phyloP scores from a whole-genome alignment of 1,284 basidiomycete genomes.

The Melampsora occidentalis region DNA sequence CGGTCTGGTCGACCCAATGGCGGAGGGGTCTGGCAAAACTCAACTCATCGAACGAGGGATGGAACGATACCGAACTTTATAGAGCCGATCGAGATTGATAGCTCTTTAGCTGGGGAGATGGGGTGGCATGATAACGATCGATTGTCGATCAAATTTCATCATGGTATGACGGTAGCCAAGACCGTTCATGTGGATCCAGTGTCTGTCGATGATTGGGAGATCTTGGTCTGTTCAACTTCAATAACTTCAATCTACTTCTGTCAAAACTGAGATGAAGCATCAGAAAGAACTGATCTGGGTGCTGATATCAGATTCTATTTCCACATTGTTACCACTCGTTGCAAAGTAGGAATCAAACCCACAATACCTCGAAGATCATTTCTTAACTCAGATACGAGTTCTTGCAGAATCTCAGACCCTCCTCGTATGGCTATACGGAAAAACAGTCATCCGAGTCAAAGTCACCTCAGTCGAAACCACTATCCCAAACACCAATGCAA shows the following conservation, averaged over 20 bases:
- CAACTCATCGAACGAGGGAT: conserved; percentile 4
- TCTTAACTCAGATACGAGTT: conserved; percentile 37
- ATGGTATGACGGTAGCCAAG: conserved; percentile 16
- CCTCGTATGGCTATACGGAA: conserved; percentile 39
- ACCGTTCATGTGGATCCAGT: conserved; percentile 42
- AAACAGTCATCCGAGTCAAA: conserved; percentile 38
- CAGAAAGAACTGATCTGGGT: not conserved
- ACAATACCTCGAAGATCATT: conserved; percentile 40
- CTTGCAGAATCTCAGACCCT: conserved; percentile 33
- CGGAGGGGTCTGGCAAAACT: too few relatives aligned
- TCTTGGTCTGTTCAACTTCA: conserved; percentile 16
- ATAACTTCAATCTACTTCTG: not conserved
- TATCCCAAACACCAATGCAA: conserved; percentile 8
- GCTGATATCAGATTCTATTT: not conserved
- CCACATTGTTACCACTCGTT: not conserved
- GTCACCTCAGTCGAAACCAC: conserved; percentile 7
- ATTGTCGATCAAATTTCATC: conserved; percentile 29
- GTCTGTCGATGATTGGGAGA: conserved; percentile 41
- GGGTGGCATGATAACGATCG: conserved; percentile 39
- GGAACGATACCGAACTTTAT: conserved; percentile 16
- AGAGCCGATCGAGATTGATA: conserved; percentile 26
- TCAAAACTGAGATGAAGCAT: not conserved
- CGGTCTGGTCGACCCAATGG: not conserved
- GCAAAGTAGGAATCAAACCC: conserved; percentile 37
- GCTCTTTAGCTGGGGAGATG: conserved; percentile 28